Percentiles rank a stretch among this genome's conserved stretches.
phyloP scores from a whole-genome alignment of 345 rosid species.

The Ceriops zippeliana region DNA sequence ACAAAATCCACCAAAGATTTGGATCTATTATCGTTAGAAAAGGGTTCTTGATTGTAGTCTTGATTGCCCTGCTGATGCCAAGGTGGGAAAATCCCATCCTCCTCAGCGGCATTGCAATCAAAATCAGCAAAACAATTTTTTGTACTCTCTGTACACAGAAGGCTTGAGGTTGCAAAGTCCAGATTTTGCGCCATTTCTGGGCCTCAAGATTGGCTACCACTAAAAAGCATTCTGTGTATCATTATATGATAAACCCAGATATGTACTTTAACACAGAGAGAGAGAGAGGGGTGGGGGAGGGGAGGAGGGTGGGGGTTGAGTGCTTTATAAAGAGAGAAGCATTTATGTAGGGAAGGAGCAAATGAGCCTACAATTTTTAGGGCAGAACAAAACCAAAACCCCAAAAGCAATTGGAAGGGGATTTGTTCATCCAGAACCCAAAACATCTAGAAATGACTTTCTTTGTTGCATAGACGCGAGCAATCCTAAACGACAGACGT shows the following conservation, averaged over 20 bases:
- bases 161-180: slow-evolving; percentile 40
- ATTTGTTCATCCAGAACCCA: background rate
- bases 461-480: no score
- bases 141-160: slow-evolving; percentile 48
- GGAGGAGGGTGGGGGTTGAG: background rate
- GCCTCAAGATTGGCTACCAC: background rate
- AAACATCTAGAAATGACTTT: no score
- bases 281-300: background rate
- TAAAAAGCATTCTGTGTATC: background rate
- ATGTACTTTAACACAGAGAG: background rate
- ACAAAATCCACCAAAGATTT: slow-evolving; percentile 22
- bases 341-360: background rate
- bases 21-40: background rate
- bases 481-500: no score
- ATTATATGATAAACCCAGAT: background rate
- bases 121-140: slow-evolving; percentile 32
- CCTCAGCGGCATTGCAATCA: slow-evolving; percentile 20
- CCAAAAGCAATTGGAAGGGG: background rate
- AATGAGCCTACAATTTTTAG: background rate
- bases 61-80: slow-evolving; percentile 10
- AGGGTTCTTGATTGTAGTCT: background rate
- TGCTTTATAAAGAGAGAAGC: background rate
- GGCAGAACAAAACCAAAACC: background rate
- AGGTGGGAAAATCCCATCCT: background rate
- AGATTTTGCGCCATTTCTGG: slow-evolving; percentile 47